These are phyloP conservation scores for Globisporangium emineosum DNA, from an alignment of 352 stramenopile species.

Conservation along the genomic window DNA sequence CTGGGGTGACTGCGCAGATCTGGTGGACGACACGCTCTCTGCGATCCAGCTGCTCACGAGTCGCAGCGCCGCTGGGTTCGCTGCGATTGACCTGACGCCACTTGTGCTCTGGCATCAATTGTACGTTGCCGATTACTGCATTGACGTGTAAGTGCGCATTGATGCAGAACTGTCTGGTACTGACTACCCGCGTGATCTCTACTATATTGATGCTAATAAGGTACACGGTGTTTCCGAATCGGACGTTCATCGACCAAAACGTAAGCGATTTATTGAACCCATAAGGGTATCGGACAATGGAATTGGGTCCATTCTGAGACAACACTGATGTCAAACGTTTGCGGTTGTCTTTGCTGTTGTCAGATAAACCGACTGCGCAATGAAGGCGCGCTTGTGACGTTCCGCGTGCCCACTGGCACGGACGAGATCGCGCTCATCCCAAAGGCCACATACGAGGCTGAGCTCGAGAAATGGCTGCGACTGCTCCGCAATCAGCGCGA, in stretches of 20 bases:
- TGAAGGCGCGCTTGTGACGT: slow-evolving; percentile 40
- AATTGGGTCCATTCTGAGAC: neutral
- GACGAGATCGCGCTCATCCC: slow-evolving; percentile 39
- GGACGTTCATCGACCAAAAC: slow-evolving; percentile 63
- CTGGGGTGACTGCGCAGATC: slow-evolving; percentile 25
- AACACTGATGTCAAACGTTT: neutral
- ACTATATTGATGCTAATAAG: slow-evolving; percentile 21
- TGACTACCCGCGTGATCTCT: neutral
- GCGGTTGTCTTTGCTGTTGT: neutral
- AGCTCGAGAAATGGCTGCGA: slow-evolving; percentile 36
- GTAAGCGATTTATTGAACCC: slow-evolving; percentile 20
- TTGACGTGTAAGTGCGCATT: neutral
- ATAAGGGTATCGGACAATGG: neutral
- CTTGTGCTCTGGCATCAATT: slow-evolving; percentile 57
- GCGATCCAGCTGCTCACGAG: slow-evolving; percentile 49
- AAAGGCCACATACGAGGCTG: slow-evolving; percentile 26
- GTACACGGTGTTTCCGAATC: slow-evolving; percentile 54
- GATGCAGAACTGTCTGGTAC: neutral
- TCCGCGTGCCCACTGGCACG: slow-evolving; percentile 41
- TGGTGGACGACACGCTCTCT: slow-evolving; percentile 51
- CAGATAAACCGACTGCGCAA: slow-evolving; percentile 47
- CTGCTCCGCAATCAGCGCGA: slow-evolving; percentile 27
- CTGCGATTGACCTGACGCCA: slow-evolving; percentile 29
- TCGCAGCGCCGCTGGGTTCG: slow-evolving; percentile 38
- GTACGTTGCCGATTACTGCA: slow-evolving; percentile 21